Evolutionary conservation across 2,329 filamentous ascomycete genomes (phyloP).

Genomic region (Colletotrichum tabaci): DNA sequence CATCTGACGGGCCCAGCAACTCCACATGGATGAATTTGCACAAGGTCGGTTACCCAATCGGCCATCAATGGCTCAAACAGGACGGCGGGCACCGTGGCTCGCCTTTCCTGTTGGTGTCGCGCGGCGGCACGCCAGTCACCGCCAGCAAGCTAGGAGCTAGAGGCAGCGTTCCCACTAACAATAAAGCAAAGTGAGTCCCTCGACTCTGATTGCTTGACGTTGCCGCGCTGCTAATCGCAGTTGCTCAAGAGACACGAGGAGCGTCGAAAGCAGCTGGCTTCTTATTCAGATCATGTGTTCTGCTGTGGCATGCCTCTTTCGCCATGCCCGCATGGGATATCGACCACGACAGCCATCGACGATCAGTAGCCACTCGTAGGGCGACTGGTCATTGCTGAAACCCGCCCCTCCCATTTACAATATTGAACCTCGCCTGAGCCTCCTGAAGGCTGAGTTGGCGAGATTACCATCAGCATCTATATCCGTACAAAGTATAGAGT

Average conservation of each 20-base stretch:
- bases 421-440: conserved; percentile 24
- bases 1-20: conserved; percentile 30
- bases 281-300: conserved; percentile 27
- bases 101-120: conserved; percentile 5
- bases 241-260: neutral
- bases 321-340: conserved; percentile 6
- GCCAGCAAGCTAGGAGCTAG: conserved; percentile 9
- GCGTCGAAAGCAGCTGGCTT: neutral
- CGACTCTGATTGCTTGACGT: conserved; percentile 26
- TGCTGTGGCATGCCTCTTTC: conserved; percentile 23
- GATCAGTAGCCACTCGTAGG: conserved; percentile 41
- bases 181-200: conserved; percentile 8
- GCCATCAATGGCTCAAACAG: conserved; percentile 15
- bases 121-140: conserved; percentile 6
- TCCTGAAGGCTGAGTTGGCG: conserved; percentile 36
- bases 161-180: conserved; percentile 5
- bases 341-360: conserved; percentile 22
- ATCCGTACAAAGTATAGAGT: no score
- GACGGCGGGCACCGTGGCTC: neutral
- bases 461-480: conserved; percentile 13
- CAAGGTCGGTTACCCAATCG: conserved; percentile 36
- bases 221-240: conserved; percentile 22
- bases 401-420: conserved; percentile 6
- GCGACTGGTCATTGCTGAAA: conserved; percentile 36
- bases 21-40: conserved; percentile 40